Conservation (phyloP, 169 alveolate species). For the Babesia sp. region DNA sequence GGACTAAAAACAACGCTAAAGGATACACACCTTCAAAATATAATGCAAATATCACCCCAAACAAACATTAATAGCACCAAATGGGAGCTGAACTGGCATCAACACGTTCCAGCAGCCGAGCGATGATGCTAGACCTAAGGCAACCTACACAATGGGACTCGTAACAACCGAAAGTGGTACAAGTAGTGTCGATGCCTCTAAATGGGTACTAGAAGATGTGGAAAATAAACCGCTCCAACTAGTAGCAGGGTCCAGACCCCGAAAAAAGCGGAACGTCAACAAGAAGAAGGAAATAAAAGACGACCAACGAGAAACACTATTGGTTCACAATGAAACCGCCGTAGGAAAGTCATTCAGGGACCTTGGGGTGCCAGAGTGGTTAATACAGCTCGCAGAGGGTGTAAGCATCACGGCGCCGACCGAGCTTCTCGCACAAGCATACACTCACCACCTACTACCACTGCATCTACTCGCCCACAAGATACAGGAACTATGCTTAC, state of each 20-base stretch:
- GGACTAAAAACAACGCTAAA: not conserved
- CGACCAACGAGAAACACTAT: not conserved
- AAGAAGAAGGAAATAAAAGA: not conserved
- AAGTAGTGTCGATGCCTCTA: not conserved
- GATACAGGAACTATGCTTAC: conserved; percentile 88
- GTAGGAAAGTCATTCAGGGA: conserved; percentile 59
- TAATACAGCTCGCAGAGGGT: conserved; percentile 65
- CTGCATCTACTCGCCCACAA: too few relatives aligned
- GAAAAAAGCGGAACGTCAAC: not conserved
- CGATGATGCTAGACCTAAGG: not conserved
- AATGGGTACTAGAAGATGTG: conserved; percentile 38
- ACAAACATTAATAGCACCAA: not conserved
- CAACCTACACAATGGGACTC: not conserved
- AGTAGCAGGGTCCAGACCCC: conserved; percentile 8
- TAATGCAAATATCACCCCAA: not conserved
- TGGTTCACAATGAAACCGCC: conserved; percentile 2
- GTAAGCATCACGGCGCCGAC: conserved; percentile 60
- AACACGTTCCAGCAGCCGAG: not conserved
- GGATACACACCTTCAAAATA: not conserved
- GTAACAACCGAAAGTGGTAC: not conserved
- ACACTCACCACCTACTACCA: conserved; percentile 86
- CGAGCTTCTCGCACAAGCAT: too few relatives aligned
- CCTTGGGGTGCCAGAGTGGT: conserved; percentile 76
- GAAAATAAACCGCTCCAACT: conserved; percentile 13
- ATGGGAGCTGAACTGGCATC: not conserved